Conservation (phyloP, 257 asterid genomes). For the Linderniella brevidens region DNA sequence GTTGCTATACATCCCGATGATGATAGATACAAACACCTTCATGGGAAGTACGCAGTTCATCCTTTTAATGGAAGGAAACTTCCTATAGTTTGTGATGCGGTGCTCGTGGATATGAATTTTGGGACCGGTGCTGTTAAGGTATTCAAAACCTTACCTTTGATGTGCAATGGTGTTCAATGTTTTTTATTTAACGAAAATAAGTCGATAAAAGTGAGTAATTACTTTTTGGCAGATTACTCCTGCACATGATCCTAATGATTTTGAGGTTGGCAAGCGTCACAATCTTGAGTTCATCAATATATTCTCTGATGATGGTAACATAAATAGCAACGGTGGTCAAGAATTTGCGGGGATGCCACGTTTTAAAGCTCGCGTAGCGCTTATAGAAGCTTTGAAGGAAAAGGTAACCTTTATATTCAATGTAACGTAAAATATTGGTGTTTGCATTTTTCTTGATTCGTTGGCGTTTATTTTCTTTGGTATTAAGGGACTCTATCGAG, state of each 20-base stretch:
- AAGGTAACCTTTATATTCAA: slow-evolving; percentile 24
- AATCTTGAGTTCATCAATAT: slow-evolving; percentile 66
- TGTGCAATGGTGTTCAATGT: too few species aligned
- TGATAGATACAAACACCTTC: slow-evolving; percentile 63
- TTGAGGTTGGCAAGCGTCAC: slow-evolving; percentile 91
- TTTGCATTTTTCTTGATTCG: slow-evolving; percentile 9
- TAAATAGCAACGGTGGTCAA: slow-evolving; percentile 74
- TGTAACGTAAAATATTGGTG: neutral
- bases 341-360: slow-evolving; percentile 74
- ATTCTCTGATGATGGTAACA: slow-evolving; percentile 87
- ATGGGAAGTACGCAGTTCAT: slow-evolving; percentile 68
- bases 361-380: slow-evolving; percentile 73
- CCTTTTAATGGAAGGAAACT: slow-evolving; percentile 84
- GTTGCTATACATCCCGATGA: slow-evolving; percentile 92
- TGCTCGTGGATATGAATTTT: slow-evolving; percentile 76
- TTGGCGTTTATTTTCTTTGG: slow-evolving; percentile 3
- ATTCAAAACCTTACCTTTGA: neutral
- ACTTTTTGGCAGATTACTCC: slow-evolving; percentile 69
- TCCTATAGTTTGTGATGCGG: slow-evolving; percentile 73
- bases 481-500: slow-evolving; percentile 67
- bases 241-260: slow-evolving; percentile 98
- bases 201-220: too few species aligned
- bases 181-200: too few species aligned
- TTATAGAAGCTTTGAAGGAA: slow-evolving; percentile 56
- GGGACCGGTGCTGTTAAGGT: slow-evolving; percentile 99